Conservation (phyloP, 2,329 filamentous ascomycete genomes). For the Elsinoe arachidis region DNA sequence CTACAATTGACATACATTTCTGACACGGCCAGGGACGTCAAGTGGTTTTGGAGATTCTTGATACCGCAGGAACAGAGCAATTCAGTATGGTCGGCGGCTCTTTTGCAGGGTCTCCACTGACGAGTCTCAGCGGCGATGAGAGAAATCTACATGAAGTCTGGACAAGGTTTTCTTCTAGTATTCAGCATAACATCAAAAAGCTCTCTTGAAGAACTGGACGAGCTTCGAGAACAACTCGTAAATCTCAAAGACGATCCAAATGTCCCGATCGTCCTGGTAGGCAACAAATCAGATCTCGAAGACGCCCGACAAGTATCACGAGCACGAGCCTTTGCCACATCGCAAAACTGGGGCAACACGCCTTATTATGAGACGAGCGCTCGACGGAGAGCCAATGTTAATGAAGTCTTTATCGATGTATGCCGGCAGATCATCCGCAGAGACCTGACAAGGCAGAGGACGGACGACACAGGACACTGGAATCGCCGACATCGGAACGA, state of each 20-base stretch:
- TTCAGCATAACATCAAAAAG: conserved; percentile 83
- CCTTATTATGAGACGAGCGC: conserved; percentile 90
- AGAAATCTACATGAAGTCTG: conserved; percentile 87
- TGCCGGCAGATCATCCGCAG: conserved; percentile 31
- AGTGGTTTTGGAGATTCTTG: conserved; percentile 82
- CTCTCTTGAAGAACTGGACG: conserved; percentile 72
- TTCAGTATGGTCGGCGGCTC: conserved; percentile 58
- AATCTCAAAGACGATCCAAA: conserved; percentile 70
- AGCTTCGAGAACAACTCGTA: conserved; percentile 79
- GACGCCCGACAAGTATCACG: conserved; percentile 73
- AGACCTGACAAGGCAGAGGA: conserved; percentile 18
- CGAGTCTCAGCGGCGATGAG: conserved; percentile 29
- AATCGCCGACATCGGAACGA: neutral
- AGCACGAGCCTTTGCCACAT: conserved; percentile 71
- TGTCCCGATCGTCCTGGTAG: conserved; percentile 80
- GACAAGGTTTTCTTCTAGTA: conserved; percentile 82
- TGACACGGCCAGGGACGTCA: conserved; percentile 58
- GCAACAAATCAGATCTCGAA: conserved; percentile 85
- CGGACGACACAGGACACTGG: neutral
- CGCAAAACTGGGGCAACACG: conserved; percentile 76
- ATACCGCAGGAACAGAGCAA: conserved; percentile 86
- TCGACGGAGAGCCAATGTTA: conserved; percentile 73
- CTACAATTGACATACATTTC: neutral
- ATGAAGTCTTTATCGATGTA: conserved; percentile 63
- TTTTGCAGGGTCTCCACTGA: neutral